Percentiles rank a stretch among this genome's conserved stretches.
Conservation (phyloP, 2,329 filamentous ascomycete species). For the Fusarium udum region DNA sequence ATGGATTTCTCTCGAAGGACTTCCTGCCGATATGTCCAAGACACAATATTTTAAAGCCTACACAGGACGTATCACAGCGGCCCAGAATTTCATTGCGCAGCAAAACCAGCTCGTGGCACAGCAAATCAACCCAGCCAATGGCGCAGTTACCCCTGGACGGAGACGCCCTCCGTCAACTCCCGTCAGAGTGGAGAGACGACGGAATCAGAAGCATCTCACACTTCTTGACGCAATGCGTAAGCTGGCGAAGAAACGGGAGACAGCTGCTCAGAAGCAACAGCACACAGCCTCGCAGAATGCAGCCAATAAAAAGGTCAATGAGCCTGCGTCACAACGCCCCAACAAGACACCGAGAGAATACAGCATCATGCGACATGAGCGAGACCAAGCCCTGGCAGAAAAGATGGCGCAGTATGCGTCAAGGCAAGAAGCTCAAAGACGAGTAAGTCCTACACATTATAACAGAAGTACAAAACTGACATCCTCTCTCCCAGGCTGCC, state of each 20-base stretch:
- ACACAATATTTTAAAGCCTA: conserved; percentile 90
- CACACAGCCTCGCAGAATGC: conserved; percentile 82
- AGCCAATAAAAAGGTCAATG: conserved; percentile 82
- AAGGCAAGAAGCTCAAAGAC: conserved; percentile 68
- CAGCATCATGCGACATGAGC: conserved; percentile 86
- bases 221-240: conserved; percentile 96
- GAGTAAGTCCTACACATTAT: conserved; percentile 55
- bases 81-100: conserved; percentile 63
- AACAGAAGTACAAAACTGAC: conserved; percentile 41
- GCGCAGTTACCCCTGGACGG: conserved; percentile 54
- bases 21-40: conserved; percentile 93
- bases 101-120: conserved; percentile 62
- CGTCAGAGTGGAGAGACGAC: conserved; percentile 84
- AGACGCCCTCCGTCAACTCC: conserved; percentile 78
- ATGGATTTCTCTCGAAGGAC: conserved; percentile 90
- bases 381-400: conserved; percentile 75
- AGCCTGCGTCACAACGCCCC: conserved; percentile 61
- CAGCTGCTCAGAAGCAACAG: conserved; percentile 84
- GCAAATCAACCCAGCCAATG: conserved; percentile 57
- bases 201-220: conserved; percentile 85
- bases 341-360: conserved; percentile 89
- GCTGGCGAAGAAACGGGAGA: conserved; percentile 92
- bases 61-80: conserved; percentile 67
- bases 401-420: conserved; percentile 65
- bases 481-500: conserved; percentile 47